These are phyloP conservation scores for Suhomyces ambrosiae DNA, from an alignment of 1,139 yeast species.

Conservation along the genomic window DNA sequence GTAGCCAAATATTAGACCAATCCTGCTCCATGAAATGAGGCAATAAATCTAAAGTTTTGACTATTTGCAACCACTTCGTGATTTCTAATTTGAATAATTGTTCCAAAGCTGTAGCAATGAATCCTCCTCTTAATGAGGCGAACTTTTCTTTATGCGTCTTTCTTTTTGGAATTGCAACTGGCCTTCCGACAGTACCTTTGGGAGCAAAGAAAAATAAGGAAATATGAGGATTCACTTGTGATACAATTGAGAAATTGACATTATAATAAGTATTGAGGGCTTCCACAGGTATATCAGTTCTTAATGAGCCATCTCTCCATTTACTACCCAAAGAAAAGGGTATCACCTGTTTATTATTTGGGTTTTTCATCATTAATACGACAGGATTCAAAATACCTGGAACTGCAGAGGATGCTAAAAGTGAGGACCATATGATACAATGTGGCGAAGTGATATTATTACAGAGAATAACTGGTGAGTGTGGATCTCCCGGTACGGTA, in stretches of 20 bases:
- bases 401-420: slow-evolving; percentile 79
- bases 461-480: slow-evolving; percentile 78
- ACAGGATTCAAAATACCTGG: slow-evolving; percentile 86
- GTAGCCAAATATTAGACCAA: slow-evolving; percentile 79
- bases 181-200: slow-evolving; percentile 79
- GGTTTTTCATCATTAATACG: slow-evolving; percentile 71
- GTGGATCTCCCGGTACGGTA: slow-evolving; percentile 82
- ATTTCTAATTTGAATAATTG: slow-evolving; percentile 72
- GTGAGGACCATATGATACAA: slow-evolving; percentile 80
- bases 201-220: slow-evolving; percentile 77
- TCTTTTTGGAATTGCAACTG: slow-evolving; percentile 61
- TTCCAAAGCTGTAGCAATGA: slow-evolving; percentile 71
- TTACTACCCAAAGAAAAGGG: slow-evolving; percentile 76
- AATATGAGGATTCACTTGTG: slow-evolving; percentile 84
- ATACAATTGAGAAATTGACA: slow-evolving; percentile 73
- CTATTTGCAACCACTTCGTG: slow-evolving; percentile 70
- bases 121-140: slow-evolving; percentile 70
- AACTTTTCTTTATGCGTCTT: slow-evolving; percentile 40
- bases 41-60: slow-evolving; percentile 63
- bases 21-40: slow-evolving; percentile 76
- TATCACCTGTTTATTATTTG: slow-evolving; percentile 42
- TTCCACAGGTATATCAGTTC: slow-evolving; percentile 73
- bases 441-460: slow-evolving; percentile 78
- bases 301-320: slow-evolving; percentile 74
- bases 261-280: slow-evolving; percentile 75